Base-by-base conservation (phyloP, 2,329 filamentous ascomycete genomes). In the Scedosporium apiospermum region DNA sequence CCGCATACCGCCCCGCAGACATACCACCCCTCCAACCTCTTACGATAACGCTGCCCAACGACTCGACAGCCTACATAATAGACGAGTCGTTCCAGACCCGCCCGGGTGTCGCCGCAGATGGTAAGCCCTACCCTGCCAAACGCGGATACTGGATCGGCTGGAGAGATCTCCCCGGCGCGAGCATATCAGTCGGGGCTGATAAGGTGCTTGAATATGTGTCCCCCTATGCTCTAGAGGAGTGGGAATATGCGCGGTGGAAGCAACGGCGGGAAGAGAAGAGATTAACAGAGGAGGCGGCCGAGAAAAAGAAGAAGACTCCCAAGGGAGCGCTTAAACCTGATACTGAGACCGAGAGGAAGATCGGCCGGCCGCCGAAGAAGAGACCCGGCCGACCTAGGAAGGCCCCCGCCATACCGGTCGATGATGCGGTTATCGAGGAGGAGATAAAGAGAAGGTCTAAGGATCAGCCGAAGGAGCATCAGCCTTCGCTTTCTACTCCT, bases 181-280 rank as follows among this genome's bases (percentile, higher is more conserved):
- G 77, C 18, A 70, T 80, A 57, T 67, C 78, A 3, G 73, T 86
- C 1, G 77, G 75, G 66, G 68, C 79, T 67, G 74, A 77, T 74
- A 62, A 76, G 64, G 76, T 85, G 5, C 74, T 82, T 12, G 79
- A 87, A 38, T 87, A 85, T 65, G 83, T 88, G 6, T 86, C 84
- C 0, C 80, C 81, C 1, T 73, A 75, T 10, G 77, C 76, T 9
- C 67, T 86, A 3, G 85, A 88, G 68, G 76, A 83, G 0, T 88
- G 79, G 75, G 84, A 86, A 65, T 79, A 76, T 61, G 69, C 73
- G 2, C 71, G 75, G 14, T 76, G 77, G 59, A 72, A 78, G 23
- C 73, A 77, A 63, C 70, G 76, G 21, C 78, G 80, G n/a, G 69
- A 73, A 57, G 73, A 77, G 46, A 72, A 74, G 66, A 44, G 49